Evolutionary conservation across 257 asterid species (phyloP), one percentile per base, ranked within the genome.

Genomic region (Asclepias syriaca): DNA sequence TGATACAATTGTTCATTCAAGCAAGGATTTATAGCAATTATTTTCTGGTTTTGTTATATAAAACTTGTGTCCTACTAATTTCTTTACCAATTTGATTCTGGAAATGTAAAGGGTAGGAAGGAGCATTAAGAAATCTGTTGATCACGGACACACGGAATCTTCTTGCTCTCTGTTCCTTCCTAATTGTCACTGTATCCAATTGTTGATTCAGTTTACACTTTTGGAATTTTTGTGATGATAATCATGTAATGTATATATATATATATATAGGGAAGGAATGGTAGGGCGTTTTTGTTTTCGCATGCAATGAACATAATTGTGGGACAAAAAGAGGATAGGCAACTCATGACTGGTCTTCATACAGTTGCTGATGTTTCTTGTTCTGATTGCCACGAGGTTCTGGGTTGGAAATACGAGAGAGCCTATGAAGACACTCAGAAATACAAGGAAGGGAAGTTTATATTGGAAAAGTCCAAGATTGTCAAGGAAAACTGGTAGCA

Each of bases 341-440:
- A 83, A 65, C 88, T 88, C 1, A 75, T 90, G 85, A 90, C 96
- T 6, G 96, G 96, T 16, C 91, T 85, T 54, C 96, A 90, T 83
- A 88, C 92, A 1, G 95, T 90, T 3, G 95, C 95, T 61, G 95
- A 90, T 45, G 77, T 90, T 71, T 57, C 77, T 18, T 90, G 96
- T 64, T 78, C 75, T n/a, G 96, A 90, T 65, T 90, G 96, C 77
- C 83, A 80, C 2, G 88, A 88, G 81, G 82, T 85, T 43, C 65
- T 90, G 77, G 96, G 96, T 39, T 90, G 96, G 96, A 90, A 90
- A 77, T 90, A 90, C 55, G 92, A 77, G 57, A 87, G 90, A 22
- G 96, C 96, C 19, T 88, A 85, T 29, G 96, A 85, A 77, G 89
- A 85, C 8, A 78, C 91, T 3, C 96, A 90, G 76, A 90, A 86